These are phyloP conservation scores for Multifurca ochricompacta DNA, from an alignment of 768 basidiomycete genomes.

Conservation along the genomic window DNA sequence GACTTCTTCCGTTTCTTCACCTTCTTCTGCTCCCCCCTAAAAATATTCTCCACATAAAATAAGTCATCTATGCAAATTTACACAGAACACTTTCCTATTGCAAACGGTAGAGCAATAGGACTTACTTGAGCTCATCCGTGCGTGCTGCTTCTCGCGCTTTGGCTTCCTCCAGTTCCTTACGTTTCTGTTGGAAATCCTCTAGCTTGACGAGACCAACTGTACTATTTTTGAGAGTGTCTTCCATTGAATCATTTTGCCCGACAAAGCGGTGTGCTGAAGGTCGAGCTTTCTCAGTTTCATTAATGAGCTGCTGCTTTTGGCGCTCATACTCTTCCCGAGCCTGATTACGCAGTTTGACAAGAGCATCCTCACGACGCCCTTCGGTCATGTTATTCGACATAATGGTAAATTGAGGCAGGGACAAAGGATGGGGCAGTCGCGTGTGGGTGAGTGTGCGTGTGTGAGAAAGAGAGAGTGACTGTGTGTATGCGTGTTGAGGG, in stretches of 20 bases:
- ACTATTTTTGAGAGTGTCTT: conserved; percentile 82
- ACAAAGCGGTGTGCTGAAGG: conserved; percentile 86
- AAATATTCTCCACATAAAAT: conserved; percentile 73
- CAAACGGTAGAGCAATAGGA: conserved; percentile 25
- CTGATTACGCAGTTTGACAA: conserved; percentile 73
- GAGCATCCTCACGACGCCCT: conserved; percentile 78
- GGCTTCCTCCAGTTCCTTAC: conserved; percentile 86
- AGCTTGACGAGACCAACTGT: conserved; percentile 89
- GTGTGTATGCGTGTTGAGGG: conserved; percentile 6
- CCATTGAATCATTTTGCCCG: conserved; percentile 90
- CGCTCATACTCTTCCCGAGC: conserved; percentile 77
- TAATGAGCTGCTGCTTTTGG: conserved; percentile 72
- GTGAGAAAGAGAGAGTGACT: conserved; percentile 4
- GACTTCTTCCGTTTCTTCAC: conserved; percentile 90
- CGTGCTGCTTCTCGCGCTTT: conserved; percentile 84
- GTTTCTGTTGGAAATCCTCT: conserved; percentile 85
- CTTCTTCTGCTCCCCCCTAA: conserved; percentile 83
- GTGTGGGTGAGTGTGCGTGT: neutral
- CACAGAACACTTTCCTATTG: conserved; percentile 16
- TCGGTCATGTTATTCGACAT: conserved; percentile 79
- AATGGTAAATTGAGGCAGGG: conserved; percentile 12
- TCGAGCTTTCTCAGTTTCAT: conserved; percentile 88
- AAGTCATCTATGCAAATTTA: conserved; percentile 43
- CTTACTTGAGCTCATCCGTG: conserved; percentile 83
- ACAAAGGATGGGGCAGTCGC: neutral